Evolutionary conservation across 2,329 filamentous ascomycete species (phyloP), one percentile per base, ranked within the genome.

Genomic region (Rhinocladiella similis): DNA sequence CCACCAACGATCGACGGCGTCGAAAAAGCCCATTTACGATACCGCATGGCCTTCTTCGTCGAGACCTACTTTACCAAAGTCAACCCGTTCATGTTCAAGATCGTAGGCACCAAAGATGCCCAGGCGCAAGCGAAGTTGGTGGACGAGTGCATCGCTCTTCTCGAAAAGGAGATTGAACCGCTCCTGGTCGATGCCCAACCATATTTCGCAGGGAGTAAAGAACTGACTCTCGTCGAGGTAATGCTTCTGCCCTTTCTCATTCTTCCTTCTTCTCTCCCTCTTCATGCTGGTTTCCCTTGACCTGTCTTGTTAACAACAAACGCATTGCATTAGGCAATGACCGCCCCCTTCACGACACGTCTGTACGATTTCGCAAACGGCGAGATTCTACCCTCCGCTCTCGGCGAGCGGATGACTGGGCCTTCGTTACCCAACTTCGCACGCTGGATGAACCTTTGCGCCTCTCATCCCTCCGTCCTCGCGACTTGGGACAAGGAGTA

Each of bases 201-300:
- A 0, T 89, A 84, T 70, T 89, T 88, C 68, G 83, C 82, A 1
- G 86, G 86, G 0, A 83, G 80, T 50, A 75, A 81, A 18, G 83
- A 75, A 67, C 68, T 91, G 39, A 93, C 89, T 0, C 72, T 91
- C 35, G 90, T 86, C 10, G 90, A 94, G 82, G 89, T 89, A 72
- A 59, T 73, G 68, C 25, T 50, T 5, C 7, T 52, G 2, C 13
- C 25, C n/a, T 27, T 16, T 41, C 38, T 18, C 10, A 3, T 19
- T 13, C 10, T 41, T 16, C 10, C n/a, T 41, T 19, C 3, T 47
- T 22, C 20, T 27, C 20, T 5, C 25, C 49, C 16, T 51, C 20
- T 51, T 20, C 57, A 16, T 49, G 19, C 53, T 12, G 22, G 47
- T 41, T 46, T 19, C 12, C 29, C 13, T 16, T 16, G 14, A 1